Evolutionary conservation across 2,329 filamentous ascomycete species (phyloP).

Genomic region (Pseudocercospora fijiensis): DNA sequence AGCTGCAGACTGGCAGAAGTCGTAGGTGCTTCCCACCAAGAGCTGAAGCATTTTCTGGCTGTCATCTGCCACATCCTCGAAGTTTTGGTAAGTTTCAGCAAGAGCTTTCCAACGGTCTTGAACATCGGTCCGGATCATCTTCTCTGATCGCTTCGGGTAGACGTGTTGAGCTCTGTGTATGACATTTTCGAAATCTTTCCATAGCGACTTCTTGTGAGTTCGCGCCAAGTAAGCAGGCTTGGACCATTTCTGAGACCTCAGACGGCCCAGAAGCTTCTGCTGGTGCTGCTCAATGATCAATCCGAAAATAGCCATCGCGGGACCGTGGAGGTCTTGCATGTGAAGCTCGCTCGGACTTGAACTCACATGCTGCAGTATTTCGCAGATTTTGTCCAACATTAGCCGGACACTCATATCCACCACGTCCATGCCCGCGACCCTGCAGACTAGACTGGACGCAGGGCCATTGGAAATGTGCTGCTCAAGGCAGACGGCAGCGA

Average conservation of each 20-base stretch:
- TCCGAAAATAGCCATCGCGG: background rate
- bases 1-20: constrained; percentile 4
- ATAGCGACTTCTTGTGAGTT: constrained; percentile 19
- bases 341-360: background rate
- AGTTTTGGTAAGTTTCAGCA: constrained; percentile 1
- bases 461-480: constrained; percentile 3
- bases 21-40: constrained; percentile 11
- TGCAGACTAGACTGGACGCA: background rate
- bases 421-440: constrained; percentile 20
- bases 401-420: constrained; percentile 12
- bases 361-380: constrained; percentile 5
- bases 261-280: constrained; percentile 19
- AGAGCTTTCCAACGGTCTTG: background rate
- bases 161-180: constrained; percentile 17
- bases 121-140: constrained; percentile 1
- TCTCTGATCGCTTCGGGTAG: constrained; percentile 11
- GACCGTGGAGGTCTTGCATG: background rate
- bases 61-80: constrained; percentile 8
- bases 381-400: constrained; percentile 12
- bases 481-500: constrained; percentile 21
- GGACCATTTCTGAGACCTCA: constrained; percentile 15
- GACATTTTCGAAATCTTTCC: constrained; percentile 16
- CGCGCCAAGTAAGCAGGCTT: constrained; percentile 18
- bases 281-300: constrained; percentile 14
- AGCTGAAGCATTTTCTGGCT: background rate